These are phyloP conservation scores for Phytophthora uliginosa DNA, from an alignment of 352 stramenopile genomes.

Conservation along the genomic window DNA sequence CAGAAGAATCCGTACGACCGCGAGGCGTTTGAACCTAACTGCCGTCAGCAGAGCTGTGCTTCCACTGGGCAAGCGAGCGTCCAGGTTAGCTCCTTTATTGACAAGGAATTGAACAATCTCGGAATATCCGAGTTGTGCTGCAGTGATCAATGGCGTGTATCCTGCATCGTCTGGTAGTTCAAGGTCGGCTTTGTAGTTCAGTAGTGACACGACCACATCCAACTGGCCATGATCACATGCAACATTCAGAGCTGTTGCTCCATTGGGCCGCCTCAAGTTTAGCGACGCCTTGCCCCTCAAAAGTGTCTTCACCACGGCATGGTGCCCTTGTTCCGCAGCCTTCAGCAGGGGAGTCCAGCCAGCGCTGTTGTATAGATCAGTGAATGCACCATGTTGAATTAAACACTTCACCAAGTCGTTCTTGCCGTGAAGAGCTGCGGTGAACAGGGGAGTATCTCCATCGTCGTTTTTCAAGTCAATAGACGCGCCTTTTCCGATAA, in stretches of 20 bases:
- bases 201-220: not conserved
- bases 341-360: slow-evolving; percentile 12
- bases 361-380: not conserved
- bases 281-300: not conserved
- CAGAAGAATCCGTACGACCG: slow-evolving; percentile 13
- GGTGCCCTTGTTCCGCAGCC: slow-evolving; percentile 8
- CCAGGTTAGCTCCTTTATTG: not conserved
- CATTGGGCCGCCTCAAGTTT: not conserved
- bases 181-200: slow-evolving; percentile 4
- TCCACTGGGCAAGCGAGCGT: slow-evolving; percentile 17
- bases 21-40: slow-evolving; percentile 3
- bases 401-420: no score
- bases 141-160: slow-evolving; percentile 26
- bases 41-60: slow-evolving; percentile 12
- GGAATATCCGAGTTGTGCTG: slow-evolving; percentile 16
- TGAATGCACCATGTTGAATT: not conserved
- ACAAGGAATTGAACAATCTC: slow-evolving; percentile 24
- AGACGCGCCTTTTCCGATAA: no score
- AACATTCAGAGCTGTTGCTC: slow-evolving; percentile 21
- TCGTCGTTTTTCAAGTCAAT: no score
- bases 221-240: slow-evolving; percentile 22
- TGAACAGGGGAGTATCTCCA: no score
- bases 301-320: not conserved
- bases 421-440: no score
- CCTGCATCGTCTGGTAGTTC: slow-evolving; percentile 17